These are phyloP conservation scores for Alternaria arborescens DNA, from an alignment of 2,329 filamentous ascomycete species.

Conservation along the genomic window DNA sequence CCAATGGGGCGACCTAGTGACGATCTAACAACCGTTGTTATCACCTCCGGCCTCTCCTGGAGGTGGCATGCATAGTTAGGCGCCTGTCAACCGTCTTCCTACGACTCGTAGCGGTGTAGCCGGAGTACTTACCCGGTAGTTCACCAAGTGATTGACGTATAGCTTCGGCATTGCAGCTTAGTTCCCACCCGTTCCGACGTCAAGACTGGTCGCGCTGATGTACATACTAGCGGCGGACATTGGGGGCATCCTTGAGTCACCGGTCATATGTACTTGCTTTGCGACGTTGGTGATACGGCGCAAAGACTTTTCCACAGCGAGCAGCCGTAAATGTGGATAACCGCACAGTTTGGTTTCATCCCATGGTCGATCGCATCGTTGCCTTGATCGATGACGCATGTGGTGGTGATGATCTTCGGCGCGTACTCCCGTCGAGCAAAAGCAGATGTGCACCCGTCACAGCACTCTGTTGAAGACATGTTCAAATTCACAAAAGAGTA, in stretches of 20 bases:
- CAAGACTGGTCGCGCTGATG: neutral
- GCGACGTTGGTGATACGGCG: constrained; percentile 14
- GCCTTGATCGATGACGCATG: constrained; percentile 1
- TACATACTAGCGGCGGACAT: neutral
- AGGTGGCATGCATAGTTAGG: neutral
- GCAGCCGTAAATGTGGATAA: neutral
- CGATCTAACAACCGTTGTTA: constrained; percentile 1
- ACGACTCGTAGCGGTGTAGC: neutral
- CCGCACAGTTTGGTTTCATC: neutral
- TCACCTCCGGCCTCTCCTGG: neutral
- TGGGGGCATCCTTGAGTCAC: neutral
- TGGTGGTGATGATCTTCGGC: neutral
- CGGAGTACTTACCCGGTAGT: neutral
- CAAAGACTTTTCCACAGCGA: neutral
- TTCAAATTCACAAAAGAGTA: neutral
- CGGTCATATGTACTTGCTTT: neutral
- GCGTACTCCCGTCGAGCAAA: neutral
- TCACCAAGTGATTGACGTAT: neutral
- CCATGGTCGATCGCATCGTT: neutral
- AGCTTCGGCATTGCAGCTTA: constrained; percentile 6
- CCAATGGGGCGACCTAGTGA: constrained; percentile 3
- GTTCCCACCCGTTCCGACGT: neutral
- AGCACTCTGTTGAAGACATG: neutral
- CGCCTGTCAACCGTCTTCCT: constrained; percentile 11
- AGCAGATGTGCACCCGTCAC: neutral